These are phyloP conservation scores for Epichloe sylvatica DNA, from an alignment of 2,329 filamentous ascomycete species.

Conservation along the genomic window DNA sequence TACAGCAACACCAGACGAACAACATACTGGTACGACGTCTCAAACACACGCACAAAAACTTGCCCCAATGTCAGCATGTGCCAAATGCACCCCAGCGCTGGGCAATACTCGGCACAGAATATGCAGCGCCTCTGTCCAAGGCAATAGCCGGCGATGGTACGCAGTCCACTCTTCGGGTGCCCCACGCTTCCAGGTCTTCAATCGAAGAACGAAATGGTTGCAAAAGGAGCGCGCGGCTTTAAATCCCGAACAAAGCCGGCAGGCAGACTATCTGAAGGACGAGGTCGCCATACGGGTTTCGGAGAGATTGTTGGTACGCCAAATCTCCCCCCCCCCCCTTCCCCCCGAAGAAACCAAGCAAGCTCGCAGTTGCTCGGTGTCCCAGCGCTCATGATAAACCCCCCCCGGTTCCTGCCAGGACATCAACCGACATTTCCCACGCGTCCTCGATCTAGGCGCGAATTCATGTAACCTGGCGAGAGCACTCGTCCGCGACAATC, in stretches of 20 bases:
- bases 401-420: slow-evolving; percentile 39
- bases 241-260: slow-evolving; percentile 55
- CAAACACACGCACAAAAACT: background rate
- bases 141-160: slow-evolving; percentile 40
- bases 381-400: background rate
- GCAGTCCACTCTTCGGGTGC: slow-evolving; percentile 65
- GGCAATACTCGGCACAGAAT: slow-evolving; percentile 14
- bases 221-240: slow-evolving; percentile 78
- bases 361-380: no score
- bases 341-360: no score
- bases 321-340: no score
- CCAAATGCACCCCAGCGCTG: slow-evolving; percentile 12
- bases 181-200: slow-evolving; percentile 82
- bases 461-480: slow-evolving; percentile 91
- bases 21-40: background rate
- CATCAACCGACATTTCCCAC: slow-evolving; percentile 76
- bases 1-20: no score
- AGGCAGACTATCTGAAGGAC: slow-evolving; percentile 85
- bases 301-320: slow-evolving; percentile 62
- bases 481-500: slow-evolving; percentile 58
- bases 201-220: slow-evolving; percentile 70
- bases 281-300: slow-evolving; percentile 76
- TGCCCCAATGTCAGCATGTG: slow-evolving; percentile 19
- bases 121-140: slow-evolving; percentile 6
- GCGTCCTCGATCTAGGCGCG: slow-evolving; percentile 82